Percentiles rank a stretch among this genome's conserved stretches.
These are phyloP conservation scores for Rhodamnia argentea DNA, from an alignment of 345 rosid genomes.

Conservation along the genomic window DNA sequence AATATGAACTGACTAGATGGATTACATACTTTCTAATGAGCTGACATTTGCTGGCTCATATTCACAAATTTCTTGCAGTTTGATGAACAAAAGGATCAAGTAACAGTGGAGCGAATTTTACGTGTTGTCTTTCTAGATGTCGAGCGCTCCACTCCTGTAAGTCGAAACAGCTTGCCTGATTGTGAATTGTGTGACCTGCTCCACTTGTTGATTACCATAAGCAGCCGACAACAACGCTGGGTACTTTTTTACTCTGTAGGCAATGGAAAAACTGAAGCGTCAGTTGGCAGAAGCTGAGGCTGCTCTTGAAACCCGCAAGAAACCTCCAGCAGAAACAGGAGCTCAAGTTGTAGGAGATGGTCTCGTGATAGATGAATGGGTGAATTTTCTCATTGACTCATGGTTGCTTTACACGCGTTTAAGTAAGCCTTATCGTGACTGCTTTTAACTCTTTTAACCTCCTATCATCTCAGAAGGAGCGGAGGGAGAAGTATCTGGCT, in stretches of 20 bases:
- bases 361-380: conserved; percentile 98
- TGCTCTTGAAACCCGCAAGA: conserved; percentile 79
- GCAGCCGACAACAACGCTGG: background rate
- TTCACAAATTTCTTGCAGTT: conserved; percentile 35
- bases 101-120: conserved; percentile 62
- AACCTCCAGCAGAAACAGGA: conserved; percentile 75
- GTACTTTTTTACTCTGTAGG: conserved; percentile 18
- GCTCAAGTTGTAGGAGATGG: conserved; percentile 82
- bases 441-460: background rate
- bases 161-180: conserved; percentile 1
- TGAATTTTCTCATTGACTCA: conserved; percentile 5
- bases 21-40: background rate
- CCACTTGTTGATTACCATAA: background rate
- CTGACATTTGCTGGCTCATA: background rate
- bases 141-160: conserved; percentile 67
- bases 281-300: conserved; percentile 94
- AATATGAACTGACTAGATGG: background rate
- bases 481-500: conserved; percentile 93
- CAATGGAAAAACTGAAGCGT: conserved; percentile 72
- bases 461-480: conserved; percentile 56
- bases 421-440: background rate
- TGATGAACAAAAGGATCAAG: conserved; percentile 91
- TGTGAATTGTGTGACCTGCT: background rate
- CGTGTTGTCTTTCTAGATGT: conserved; percentile 74
- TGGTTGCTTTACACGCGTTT: background rate